A percentile compares a stretch with the other conserved stretches of the same genome.
Conservation (phyloP, 2,329 filamentous ascomycete genomes). For the Cytospora piceae region DNA sequence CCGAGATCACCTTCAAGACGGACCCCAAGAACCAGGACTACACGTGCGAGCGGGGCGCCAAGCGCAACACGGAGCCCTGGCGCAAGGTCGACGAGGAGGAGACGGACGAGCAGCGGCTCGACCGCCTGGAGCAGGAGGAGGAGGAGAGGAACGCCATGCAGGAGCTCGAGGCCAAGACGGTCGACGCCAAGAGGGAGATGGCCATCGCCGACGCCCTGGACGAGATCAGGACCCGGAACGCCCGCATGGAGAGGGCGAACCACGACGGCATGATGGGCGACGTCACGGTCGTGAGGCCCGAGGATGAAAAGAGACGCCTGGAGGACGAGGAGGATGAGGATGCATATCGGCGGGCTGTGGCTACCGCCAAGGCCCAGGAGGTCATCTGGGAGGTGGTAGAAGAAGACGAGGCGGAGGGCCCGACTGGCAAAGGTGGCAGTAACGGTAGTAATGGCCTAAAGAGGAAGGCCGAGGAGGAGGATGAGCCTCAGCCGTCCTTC, state of each 20-base stretch:
- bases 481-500: conserved; percentile 51
- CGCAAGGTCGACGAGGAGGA: conserved; percentile 68
- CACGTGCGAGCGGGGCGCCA: conserved; percentile 74
- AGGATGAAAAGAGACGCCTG: conserved; percentile 56
- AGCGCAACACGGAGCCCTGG: conserved; percentile 95
- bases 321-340: conserved; percentile 80
- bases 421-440: conserved; percentile 30
- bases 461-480: conserved; percentile 42
- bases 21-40: conserved; percentile 94
- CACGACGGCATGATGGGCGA: conserved; percentile 64
- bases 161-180: conserved; percentile 89
- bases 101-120: conserved; percentile 83
- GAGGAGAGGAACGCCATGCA: conserved; percentile 91
- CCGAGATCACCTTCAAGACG: conserved; percentile 90
- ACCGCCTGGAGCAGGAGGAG: conserved; percentile 73
- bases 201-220: conserved; percentile 93
- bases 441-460: conserved; percentile 35
- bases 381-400: conserved; percentile 52
- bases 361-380: conserved; percentile 58
- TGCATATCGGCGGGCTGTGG: conserved; percentile 78
- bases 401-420: conserved; percentile 41
- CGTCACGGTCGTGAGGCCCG: conserved; percentile 55
- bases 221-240: conserved; percentile 91
- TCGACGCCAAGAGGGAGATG: conserved; percentile 94
- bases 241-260: conserved; percentile 76